A percentile compares a stretch with the other conserved stretches of the same genome.
phyloP scores from a whole-genome alignment of 2,329 filamentous ascomycete species.

The Balansia obtecta region DNA sequence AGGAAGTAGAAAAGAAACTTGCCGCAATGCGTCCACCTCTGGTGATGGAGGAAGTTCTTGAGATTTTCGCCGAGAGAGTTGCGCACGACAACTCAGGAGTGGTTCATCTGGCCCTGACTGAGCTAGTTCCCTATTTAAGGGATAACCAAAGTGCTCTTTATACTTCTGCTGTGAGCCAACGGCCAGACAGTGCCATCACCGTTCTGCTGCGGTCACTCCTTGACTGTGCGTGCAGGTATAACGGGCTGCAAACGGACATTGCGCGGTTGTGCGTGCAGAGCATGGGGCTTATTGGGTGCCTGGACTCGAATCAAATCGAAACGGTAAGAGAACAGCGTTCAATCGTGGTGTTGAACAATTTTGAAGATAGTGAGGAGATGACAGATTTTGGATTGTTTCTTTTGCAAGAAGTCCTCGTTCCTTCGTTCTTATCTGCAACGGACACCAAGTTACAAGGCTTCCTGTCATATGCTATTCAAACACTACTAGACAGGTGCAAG shows the following conservation, averaged over 20 bases:
- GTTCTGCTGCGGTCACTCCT: constrained; percentile 65
- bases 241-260: constrained; percentile 53
- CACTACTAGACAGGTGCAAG: constrained; percentile 67
- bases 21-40: constrained; percentile 43
- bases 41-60: constrained; percentile 5
- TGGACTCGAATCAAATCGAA: constrained; percentile 86
- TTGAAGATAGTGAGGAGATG: constrained; percentile 63
- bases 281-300: constrained; percentile 76
- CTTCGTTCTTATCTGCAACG: constrained; percentile 80
- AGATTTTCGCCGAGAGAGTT: constrained; percentile 54
- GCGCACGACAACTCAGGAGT: constrained; percentile 77
- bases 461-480: constrained; percentile 88
- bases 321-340: constrained; percentile 63
- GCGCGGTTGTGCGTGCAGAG: constrained; percentile 65
- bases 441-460: constrained; percentile 84
- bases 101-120: constrained; percentile 66
- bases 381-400: constrained; percentile 78
- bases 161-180: constrained; percentile 67
- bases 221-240: constrained; percentile 75
- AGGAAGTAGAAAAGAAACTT: constrained; percentile 54
- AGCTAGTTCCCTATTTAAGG: constrained; percentile 63
- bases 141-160: constrained; percentile 68
- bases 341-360: constrained; percentile 83
- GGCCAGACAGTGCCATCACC: constrained; percentile 63
- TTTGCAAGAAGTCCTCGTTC: constrained; percentile 77